phyloP scores from a whole-genome alignment of 2,329 filamentous ascomycete species.

The Septoria petroselini region DNA sequence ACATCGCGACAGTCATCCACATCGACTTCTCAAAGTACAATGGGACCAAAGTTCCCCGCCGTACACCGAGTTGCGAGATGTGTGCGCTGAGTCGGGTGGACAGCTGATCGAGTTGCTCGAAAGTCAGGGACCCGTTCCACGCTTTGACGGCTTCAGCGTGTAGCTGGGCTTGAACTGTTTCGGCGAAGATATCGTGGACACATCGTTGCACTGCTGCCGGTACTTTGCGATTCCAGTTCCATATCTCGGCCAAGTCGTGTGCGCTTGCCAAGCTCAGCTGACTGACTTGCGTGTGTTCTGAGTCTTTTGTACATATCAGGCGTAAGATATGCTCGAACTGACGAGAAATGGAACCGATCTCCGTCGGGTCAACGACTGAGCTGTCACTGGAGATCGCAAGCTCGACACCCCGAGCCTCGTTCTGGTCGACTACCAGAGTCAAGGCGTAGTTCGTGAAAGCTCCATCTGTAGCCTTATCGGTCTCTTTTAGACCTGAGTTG shows the following conservation, averaged over 20 bases:
- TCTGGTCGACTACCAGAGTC: slow-evolving; percentile 4
- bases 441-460: slow-evolving; percentile 2
- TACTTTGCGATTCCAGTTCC: slow-evolving; percentile 4
- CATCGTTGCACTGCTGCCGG: background rate
- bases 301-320: slow-evolving; percentile 6
- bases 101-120: slow-evolving; percentile 27
- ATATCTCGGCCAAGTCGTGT: slow-evolving; percentile 8
- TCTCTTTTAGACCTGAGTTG: background rate
- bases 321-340: slow-evolving; percentile 16
- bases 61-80: slow-evolving; percentile 6
- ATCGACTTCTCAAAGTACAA: slow-evolving; percentile 33
- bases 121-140: slow-evolving; percentile 33
- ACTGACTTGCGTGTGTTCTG: background rate
- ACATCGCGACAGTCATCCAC: slow-evolving; percentile 29
- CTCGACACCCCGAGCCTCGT: background rate
- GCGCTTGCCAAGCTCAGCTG: slow-evolving; percentile 7
- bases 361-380: background rate
- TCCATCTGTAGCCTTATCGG: background rate
- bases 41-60: slow-evolving; percentile 22
- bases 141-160: slow-evolving; percentile 16
- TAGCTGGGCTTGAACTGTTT: background rate
- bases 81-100: slow-evolving; percentile 14
- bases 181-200: slow-evolving; percentile 11
- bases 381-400: background rate
- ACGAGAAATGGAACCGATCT: background rate